Evolutionary conservation across 176 grass and related monocot genomes (phyloP).

Genomic region (Carex littledalei): DNA sequence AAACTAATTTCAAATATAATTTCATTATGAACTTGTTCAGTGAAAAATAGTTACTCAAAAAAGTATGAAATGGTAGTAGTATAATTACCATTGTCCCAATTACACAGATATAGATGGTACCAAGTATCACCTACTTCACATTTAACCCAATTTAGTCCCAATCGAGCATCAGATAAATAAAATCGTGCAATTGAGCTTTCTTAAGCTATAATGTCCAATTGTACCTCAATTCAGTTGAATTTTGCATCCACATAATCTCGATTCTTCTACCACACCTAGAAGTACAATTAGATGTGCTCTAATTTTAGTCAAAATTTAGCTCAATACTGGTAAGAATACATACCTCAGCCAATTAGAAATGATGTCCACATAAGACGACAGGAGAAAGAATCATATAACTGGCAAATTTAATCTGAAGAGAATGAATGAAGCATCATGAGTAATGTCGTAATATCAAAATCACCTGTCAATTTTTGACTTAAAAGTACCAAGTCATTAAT

Average conservation of each 20-base stretch:
- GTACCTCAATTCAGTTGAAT: not conserved
- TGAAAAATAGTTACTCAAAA: too few relatives aligned
- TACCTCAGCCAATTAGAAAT: slow-evolving; percentile 8
- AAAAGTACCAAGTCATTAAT: not conserved
- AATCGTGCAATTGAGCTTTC: not conserved
- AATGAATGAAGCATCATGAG: not conserved
- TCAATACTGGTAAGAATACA: not conserved
- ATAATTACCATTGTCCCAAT: too few relatives aligned
- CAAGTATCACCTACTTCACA: not conserved
- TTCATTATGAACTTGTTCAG: too few relatives aligned
- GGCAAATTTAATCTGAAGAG: not conserved
- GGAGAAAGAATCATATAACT: not conserved
- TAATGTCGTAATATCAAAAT: not conserved
- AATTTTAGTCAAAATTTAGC: not conserved
- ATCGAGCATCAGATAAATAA: not conserved
- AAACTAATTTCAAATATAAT: too few relatives aligned
- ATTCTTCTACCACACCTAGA: not conserved
- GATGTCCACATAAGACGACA: slow-evolving; percentile 12
- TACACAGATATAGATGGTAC: too few relatives aligned
- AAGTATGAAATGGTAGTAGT: too few relatives aligned
- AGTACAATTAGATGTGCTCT: not conserved
- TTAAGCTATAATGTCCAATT: not conserved
- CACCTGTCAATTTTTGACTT: slow-evolving; percentile 19
- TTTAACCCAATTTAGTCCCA: not conserved
- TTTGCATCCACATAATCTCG: not conserved